Percentiles rank a stretch among this genome's conserved stretches.
These are phyloP conservation scores for Helichrysum umbraculigerum DNA, from an alignment of 129 eudicot species.

Conservation along the genomic window DNA sequence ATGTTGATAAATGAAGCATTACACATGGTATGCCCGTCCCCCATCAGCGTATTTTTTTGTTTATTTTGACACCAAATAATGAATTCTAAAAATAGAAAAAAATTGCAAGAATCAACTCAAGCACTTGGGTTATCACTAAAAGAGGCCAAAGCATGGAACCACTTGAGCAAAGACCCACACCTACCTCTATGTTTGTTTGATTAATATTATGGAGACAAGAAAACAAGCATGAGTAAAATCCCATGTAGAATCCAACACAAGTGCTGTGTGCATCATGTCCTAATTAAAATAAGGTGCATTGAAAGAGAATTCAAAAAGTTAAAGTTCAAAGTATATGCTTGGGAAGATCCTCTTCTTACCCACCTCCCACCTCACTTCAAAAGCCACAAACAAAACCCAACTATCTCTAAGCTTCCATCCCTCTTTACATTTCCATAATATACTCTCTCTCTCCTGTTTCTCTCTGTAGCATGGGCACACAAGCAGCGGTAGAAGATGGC, in stretches of 20 bases:
- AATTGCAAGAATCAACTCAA: not conserved
- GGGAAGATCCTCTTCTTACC: constrained; percentile 45
- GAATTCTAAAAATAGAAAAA: no score
- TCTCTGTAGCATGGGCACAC: constrained; percentile 25
- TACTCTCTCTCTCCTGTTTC: not conserved
- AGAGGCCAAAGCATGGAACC: not conserved
- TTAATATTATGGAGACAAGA: constrained; percentile 29
- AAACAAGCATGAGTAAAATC: constrained; percentile 24
- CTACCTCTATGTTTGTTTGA: constrained; percentile 10
- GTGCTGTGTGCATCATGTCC: constrained; percentile 37
- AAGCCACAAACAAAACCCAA: constrained; percentile 28
- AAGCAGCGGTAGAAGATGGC: constrained; percentile 26
- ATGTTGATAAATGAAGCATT: no score
- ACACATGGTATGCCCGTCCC: no score
- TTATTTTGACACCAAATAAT: no score
- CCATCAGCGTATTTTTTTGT: no score
- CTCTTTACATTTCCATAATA: constrained; percentile 13
- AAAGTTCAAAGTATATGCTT: constrained; percentile 44
- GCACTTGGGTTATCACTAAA: not conserved
- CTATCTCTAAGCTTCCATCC: constrained; percentile 28
- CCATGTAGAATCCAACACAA: constrained; percentile 36
- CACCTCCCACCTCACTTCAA: constrained; percentile 37
- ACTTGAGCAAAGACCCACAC: not conserved
- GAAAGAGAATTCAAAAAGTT: constrained; percentile 29
- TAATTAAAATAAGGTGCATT: constrained; percentile 20